Evolutionary conservation across 495 filamentous ascomycete genomes (phyloP), one percentile per base, ranked within the genome.

Genomic region (Rhypophila decipiens): DNA sequence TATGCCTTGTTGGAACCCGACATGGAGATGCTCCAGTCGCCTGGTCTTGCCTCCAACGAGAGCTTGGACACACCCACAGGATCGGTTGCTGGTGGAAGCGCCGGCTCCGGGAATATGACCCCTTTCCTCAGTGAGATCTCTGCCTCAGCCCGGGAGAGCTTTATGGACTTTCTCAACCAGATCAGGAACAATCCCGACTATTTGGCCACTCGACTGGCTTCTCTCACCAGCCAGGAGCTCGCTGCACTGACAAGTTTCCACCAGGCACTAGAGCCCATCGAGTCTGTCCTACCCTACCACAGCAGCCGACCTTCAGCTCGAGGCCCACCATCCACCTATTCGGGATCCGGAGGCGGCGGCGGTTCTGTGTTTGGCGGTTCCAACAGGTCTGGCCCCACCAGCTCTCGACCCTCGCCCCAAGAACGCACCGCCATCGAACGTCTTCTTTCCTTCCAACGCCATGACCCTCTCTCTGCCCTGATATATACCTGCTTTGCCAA

Each of bases 401-500:
- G 58, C 35, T 51, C 21, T 36, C 56, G 56, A 31, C 52, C 52
- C 13, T 56, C 56, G 27, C 41, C 44, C 12, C 55, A 63, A 37
- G 62, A 65, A 42, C 60, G 60, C 36, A 80, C 64, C 60, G 72
- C 85, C 56, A 77, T 85, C 46, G 85, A 88, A 66, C 75, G 76
- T 55, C 74, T 88, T 55, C 66, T 87, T 51, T 86, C 86, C 11
- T 90, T 95, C 64, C 87, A 95, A 62, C 79, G 88, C 53, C 87
- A 88, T 62, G 90, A 96, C 63, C 82, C 88, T 22, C 66, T 96
- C 44, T 91, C 89, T 57, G 80, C 83, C 49, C 76, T 98, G 53
- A 77, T 96, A 48, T 87, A 88, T 70, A 88, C 87, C 55, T 81
- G 90, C 57, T 95, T 90, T 72, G 88, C 88, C 53, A 86, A 90